phyloP scores from a whole-genome alignment of 306 rosid genomes.

The Delonix regia region DNA sequence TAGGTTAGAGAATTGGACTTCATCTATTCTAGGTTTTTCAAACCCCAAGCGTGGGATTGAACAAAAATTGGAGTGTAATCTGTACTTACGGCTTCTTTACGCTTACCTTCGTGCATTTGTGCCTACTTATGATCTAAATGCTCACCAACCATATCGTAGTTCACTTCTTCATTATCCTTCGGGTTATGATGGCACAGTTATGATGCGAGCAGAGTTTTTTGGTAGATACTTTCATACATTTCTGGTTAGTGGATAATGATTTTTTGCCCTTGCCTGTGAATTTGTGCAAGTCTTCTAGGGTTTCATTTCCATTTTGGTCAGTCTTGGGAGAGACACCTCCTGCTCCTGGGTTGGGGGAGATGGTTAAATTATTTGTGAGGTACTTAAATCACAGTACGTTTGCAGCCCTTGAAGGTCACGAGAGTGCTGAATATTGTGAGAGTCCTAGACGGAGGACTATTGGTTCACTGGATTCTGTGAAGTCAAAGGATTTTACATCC shows the following conservation, averaged over 20 bases:
- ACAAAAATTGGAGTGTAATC: conserved; percentile 39
- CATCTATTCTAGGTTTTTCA: conserved; percentile 62
- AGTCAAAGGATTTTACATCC: conserved; percentile 39
- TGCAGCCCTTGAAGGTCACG: conserved; percentile 36
- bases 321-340: conserved; percentile 67
- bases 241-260: conserved; percentile 82
- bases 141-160: conserved; percentile 65
- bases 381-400: conserved; percentile 67
- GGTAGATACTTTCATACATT: conserved; percentile 53
- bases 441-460: too few relatives aligned
- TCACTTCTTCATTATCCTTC: conserved; percentile 65
- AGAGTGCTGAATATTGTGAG: conserved; percentile 41
- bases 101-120: conserved; percentile 77
- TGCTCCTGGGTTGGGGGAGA: conserved; percentile 61
- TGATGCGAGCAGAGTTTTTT: conserved; percentile 60
- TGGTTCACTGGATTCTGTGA: conserved; percentile 35
- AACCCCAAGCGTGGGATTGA: conserved; percentile 39
- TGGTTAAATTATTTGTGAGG: conserved; percentile 66
- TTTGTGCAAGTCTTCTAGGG: conserved; percentile 48
- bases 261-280: conserved; percentile 68
- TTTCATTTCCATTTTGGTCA: conserved; percentile 50
- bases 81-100: conserved; percentile 62
- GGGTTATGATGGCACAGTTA: conserved; percentile 49
- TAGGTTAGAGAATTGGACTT: conserved; percentile 70
- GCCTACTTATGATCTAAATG: conserved; percentile 52